These are phyloP conservation scores for Phytophthora pinifolia DNA, from an alignment of 352 stramenopile genomes.

Conservation along the genomic window DNA sequence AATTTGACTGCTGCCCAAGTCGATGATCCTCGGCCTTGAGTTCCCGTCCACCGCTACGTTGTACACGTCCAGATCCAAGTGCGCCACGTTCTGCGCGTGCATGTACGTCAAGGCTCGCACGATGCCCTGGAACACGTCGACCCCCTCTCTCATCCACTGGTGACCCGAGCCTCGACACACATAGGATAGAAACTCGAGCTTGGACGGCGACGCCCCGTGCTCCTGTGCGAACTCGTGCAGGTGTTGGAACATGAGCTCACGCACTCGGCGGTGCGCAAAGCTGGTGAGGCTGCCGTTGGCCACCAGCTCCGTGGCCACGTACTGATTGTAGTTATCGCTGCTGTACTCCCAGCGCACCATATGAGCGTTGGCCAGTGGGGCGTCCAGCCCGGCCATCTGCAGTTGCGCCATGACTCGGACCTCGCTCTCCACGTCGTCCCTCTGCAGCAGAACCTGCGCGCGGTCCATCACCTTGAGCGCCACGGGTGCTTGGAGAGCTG, in stretches of 20 bases:
- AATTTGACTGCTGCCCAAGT: constrained; percentile 77
- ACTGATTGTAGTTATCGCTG: constrained; percentile 71
- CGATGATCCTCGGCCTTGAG: constrained; percentile 64
- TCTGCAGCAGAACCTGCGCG: constrained; percentile 61
- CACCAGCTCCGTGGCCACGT: constrained; percentile 83
- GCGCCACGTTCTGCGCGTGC: constrained; percentile 73
- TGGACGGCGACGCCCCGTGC: constrained; percentile 57
- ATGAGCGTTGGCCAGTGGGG: constrained; percentile 65
- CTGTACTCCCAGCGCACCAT: constrained; percentile 82
- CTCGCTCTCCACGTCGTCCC: constrained; percentile 82
- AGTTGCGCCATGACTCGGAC: constrained; percentile 80
- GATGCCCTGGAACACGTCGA: constrained; percentile 70
- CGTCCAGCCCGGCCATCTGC: constrained; percentile 73
- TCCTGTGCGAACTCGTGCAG: constrained; percentile 69
- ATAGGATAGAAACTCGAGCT: constrained; percentile 81
- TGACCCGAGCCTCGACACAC: constrained; percentile 71
- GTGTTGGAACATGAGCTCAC: constrained; percentile 65
- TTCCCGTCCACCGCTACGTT: constrained; percentile 78
- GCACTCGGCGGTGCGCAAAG: constrained; percentile 74
- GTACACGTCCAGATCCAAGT: constrained; percentile 86
- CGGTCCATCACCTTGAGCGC: constrained; percentile 86
- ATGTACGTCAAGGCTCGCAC: constrained; percentile 75
- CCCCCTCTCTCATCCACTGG: constrained; percentile 76
- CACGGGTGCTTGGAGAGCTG: constrained; percentile 52
- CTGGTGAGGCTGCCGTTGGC: constrained; percentile 75